These are phyloP conservation scores for Physcomitrellopsis africana DNA, from an alignment of 225 moss, liverwort and hornwort species.

Conservation along the genomic window DNA sequence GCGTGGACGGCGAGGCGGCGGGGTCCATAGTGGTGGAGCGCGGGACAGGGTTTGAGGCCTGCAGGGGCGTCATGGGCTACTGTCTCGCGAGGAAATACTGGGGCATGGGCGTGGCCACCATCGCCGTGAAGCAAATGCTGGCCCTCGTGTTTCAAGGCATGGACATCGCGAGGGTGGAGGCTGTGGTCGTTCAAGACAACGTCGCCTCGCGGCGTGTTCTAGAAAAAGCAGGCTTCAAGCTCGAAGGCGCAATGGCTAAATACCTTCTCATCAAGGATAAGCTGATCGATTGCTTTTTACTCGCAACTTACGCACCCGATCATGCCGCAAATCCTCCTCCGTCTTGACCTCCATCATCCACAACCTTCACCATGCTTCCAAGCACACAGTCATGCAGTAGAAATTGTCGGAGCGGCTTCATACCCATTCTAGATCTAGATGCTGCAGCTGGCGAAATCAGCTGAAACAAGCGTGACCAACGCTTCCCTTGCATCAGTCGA, in stretches of 20 bases:
- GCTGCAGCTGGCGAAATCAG: neutral
- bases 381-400: neutral
- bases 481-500: too few relatives aligned
- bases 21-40: conserved; percentile 34
- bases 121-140: conserved; percentile 24
- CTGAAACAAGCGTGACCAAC: too few relatives aligned
- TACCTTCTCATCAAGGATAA: conserved; percentile 31
- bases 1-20: conserved; percentile 47
- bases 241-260: conserved; percentile 24
- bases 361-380: too few relatives aligned
- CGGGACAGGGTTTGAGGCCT: conserved; percentile 1
- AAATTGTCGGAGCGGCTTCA: neutral
- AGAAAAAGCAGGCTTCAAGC: conserved; percentile 37
- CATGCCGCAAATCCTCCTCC: neutral
- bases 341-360: neutral
- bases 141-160: conserved; percentile 21
- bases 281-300: conserved; percentile 32
- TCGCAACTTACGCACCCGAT: conserved; percentile 28
- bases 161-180: conserved; percentile 31
- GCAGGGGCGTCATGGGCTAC: conserved; percentile 28
- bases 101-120: conserved; percentile 35
- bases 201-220: conserved; percentile 34
- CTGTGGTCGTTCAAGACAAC: conserved; percentile 27
- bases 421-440: neutral
- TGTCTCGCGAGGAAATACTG: conserved; percentile 29